A percentile compares a stretch with the other conserved stretches of the same genome.
Evolutionary conservation across 345 rosid species (phyloP).

Genomic region (Microcos paniculata): DNA sequence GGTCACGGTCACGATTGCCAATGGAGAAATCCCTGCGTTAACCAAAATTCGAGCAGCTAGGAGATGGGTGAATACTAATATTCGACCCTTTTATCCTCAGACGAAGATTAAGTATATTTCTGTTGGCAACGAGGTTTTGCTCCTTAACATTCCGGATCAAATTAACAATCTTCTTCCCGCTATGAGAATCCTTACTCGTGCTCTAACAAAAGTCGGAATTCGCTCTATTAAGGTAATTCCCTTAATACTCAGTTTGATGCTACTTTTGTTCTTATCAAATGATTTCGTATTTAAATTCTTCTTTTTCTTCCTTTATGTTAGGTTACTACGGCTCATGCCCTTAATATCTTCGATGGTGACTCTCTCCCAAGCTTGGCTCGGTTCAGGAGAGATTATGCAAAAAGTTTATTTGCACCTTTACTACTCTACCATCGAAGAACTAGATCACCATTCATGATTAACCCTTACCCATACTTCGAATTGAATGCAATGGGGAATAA

Average conservation of each 20-base stretch:
- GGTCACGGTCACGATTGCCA: constrained; percentile 53
- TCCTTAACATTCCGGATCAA: constrained; percentile 33
- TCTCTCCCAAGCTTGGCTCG: constrained; percentile 57
- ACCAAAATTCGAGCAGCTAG: constrained; percentile 35
- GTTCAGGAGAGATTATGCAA: constrained; percentile 48
- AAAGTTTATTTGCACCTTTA: constrained; percentile 51
- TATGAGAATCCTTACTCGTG: constrained; percentile 53
- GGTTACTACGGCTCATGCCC: constrained; percentile 83
- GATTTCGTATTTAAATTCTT: not conserved
- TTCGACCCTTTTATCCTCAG: constrained; percentile 58
- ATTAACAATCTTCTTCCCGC: constrained; percentile 65
- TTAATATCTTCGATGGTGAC: constrained; percentile 34
- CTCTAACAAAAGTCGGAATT: constrained; percentile 60
- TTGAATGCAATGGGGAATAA: constrained; percentile 22
- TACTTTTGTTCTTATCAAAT: no score
- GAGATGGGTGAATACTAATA: constrained; percentile 56
- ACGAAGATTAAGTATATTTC: constrained; percentile 62
- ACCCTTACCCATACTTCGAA: constrained; percentile 80
- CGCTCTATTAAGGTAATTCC: constrained; percentile 49
- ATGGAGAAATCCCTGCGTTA: constrained; percentile 62
- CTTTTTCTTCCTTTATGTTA: constrained; percentile 13
- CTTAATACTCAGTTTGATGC: no score
- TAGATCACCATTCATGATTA: constrained; percentile 70
- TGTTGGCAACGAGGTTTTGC: constrained; percentile 74
- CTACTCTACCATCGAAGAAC: constrained; percentile 59